Conservation (phyloP, 306 rosid genomes). For the Pyrus communis region DNA sequence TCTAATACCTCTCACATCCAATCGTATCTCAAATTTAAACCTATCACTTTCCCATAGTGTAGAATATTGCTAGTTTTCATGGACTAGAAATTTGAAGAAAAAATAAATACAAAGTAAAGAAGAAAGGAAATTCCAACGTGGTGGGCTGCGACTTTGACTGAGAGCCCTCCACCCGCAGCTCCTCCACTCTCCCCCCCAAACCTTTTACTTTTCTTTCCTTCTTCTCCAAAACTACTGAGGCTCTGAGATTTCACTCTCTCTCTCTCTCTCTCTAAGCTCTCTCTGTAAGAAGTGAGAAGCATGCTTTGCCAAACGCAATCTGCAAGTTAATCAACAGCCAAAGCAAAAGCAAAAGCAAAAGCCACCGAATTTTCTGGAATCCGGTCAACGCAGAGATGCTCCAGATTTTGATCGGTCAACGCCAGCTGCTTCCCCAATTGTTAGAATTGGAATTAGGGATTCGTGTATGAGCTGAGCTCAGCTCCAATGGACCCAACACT, state of each 20-base stretch:
- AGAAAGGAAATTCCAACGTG: background rate
- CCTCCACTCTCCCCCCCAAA: background rate
- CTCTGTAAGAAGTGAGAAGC: background rate
- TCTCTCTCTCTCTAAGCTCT: background rate
- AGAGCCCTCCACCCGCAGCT: background rate
- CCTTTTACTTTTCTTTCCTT: background rate
- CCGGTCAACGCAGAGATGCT: background rate
- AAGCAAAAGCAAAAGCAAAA: background rate
- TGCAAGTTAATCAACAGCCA: background rate
- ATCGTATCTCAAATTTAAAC: too few species aligned
- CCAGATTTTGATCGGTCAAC: conserved; percentile 1
- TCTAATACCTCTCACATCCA: fast-evolving
- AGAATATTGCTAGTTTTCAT: too few species aligned
- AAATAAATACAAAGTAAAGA: background rate
- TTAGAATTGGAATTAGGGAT: background rate
- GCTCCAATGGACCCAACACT: background rate
- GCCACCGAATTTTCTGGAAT: background rate
- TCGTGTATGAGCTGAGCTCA: background rate
- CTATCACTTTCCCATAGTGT: too few species aligned
- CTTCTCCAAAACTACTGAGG: background rate
- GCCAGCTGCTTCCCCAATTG: background rate
- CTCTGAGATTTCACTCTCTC: background rate
- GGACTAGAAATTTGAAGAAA: background rate
- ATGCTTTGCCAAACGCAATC: background rate
- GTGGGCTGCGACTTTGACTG: conserved; percentile 13